Percentiles rank a stretch among this genome's conserved stretches.
Conservation (phyloP, 1,284 basidiomycete genomes). For the Mycosarcoma mackinlayi region DNA sequence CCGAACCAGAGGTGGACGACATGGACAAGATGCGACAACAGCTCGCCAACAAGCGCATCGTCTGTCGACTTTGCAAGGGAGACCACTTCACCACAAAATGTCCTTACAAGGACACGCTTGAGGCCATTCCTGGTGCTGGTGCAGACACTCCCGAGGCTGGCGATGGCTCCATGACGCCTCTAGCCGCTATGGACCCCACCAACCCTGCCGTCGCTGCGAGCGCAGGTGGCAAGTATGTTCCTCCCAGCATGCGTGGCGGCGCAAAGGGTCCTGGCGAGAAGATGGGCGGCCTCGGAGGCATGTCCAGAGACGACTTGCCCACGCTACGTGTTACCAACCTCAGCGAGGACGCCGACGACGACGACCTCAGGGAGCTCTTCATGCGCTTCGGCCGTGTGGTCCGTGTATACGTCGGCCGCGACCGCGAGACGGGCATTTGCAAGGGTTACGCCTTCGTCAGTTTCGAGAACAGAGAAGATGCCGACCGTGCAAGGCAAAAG, state of each 20-base stretch:
- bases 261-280: slow-evolving; percentile 79
- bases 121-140: slow-evolving; percentile 75
- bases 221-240: slow-evolving; percentile 83
- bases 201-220: slow-evolving; percentile 66
- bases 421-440: slow-evolving; percentile 91
- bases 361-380: slow-evolving; percentile 93
- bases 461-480: slow-evolving; percentile 84
- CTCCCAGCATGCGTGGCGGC: slow-evolving; percentile 83
- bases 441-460: slow-evolving; percentile 97
- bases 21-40: slow-evolving; percentile 79
- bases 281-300: slow-evolving; percentile 74
- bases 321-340: slow-evolving; percentile 98
- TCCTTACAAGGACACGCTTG: slow-evolving; percentile 92
- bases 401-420: slow-evolving; percentile 91
- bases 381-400: slow-evolving; percentile 75
- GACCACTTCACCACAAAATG: slow-evolving; percentile 98
- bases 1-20: slow-evolving; percentile 77
- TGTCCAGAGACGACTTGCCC: slow-evolving; percentile 81
- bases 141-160: slow-evolving; percentile 65
- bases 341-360: slow-evolving; percentile 92
- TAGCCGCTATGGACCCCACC: slow-evolving; percentile 61
- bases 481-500: slow-evolving; percentile 90
- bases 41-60: slow-evolving; percentile 82
- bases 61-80: slow-evolving; percentile 94
- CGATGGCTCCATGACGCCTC: slow-evolving; percentile 73